Base-by-base conservation (phyloP, 257 asterid genomes). In the Gardenia jasminoides region DNA sequence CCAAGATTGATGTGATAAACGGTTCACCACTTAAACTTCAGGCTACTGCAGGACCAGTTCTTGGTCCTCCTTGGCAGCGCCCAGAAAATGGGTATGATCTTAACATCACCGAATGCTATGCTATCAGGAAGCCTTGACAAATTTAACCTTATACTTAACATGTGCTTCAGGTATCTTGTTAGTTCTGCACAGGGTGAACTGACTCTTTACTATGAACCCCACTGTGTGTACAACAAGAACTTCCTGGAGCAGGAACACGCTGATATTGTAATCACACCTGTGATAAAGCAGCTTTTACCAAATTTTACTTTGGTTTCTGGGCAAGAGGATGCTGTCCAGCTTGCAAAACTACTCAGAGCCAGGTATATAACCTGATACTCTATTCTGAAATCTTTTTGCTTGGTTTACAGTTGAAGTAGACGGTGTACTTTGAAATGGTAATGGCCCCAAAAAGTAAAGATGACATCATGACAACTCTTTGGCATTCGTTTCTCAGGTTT, bases 61-160 rank as follows among this genome's bases (percentile, higher is more conserved):
- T 95, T 80, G 98, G 99, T 50, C 98, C 98, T 79, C 98, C 99
- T 24, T 95, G 99, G 99, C 94, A 93, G 89, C 92, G 94, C 31
- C 97, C 99, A 15, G 99, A 95, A 89, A 93, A 93, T 20, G 97
- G 97, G 98, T 94, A 88, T 39, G 65, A 67, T 84, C 44, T 74
- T 52, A 28, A 43, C 39, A 33, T 47, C 9, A 43, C 44, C 66
- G 16, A 22, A 24, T 41, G 44, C 47, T 52, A 24, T 67, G 31
- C 75, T 62, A 9, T 24, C 24, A 26, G 36, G 4, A 6, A 26
- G n/a, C 47, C 70, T 43, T 48, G 67, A 28, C 43, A 33, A 59
- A 73, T 22, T 17, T 61, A 77, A 13, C 26, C 31, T 71, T 72
- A 74, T 36, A 61, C 64, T 28, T 13, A 17, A 66, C 56, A 72